Evolutionary conservation across 371 early-diverging fungal species (phyloP), one percentile per base, ranked within the genome.

Genomic region (Batkoa obscura): DNA sequence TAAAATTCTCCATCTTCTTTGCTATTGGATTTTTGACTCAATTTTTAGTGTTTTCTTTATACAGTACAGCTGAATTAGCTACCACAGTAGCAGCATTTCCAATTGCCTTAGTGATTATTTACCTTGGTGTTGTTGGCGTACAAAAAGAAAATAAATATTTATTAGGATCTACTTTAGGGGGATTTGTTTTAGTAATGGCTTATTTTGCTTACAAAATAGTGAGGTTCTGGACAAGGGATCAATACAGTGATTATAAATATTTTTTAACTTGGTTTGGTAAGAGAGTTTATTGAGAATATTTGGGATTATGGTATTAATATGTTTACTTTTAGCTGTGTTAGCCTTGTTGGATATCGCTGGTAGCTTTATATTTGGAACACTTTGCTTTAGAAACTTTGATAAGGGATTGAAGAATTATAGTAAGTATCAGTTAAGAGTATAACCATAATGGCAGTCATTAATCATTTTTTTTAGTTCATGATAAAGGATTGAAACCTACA

Each of bases 231-330:
- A 80, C 84, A 56, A 64, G 51, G 34, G 56, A 59, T 10, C 79
- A 83, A 60, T 90, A 80, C 61, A 8, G 36, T 1, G 70, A 71
- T 55, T 80, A 83, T 39, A 68, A 71, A 15, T 74, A 79, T 23
- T 86, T 88, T 67, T 68, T 94, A 62, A 89, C 90, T 0, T 86
- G 90, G 63, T 94, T 89, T 66, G 87, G 86, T 82, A 72, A n/a
- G n/a, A n/a, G 64, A 63, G 54, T 13, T 2, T 13, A 49, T 42
- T 37, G 9, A 34, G 32, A 55, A 38, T 49, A 46, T 13, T 12
- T n/a, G 12, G 48, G 13, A 9, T 12, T 43, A 41, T 50, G 34
- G 6, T 42, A 34, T 10, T n/a, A n/a, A n/a, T n/a, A n/a, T n/a
- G n/a, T n/a, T n/a, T n/a, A n/a, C 43, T 52, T 59, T 17, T 64